Evolutionary conservation across 2,329 filamentous ascomycete genomes (phyloP).

Genomic region (Colletotrichum salicis): DNA sequence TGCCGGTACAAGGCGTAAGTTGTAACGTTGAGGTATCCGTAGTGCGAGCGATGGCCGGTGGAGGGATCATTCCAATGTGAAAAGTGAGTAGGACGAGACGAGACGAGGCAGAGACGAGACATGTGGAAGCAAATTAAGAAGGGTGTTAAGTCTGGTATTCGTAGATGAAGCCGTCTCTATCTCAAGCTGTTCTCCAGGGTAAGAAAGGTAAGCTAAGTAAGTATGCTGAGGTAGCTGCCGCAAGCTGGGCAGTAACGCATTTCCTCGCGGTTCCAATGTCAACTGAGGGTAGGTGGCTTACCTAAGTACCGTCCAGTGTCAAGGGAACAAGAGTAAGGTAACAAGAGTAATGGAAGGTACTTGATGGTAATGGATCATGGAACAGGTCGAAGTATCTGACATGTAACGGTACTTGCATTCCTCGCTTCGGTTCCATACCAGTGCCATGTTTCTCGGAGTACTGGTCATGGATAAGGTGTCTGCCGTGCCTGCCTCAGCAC

Average conservation of each 20-base stretch:
- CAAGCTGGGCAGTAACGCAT: too few relatives aligned
- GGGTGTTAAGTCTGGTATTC: neutral
- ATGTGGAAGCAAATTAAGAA: neutral
- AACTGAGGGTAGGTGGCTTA: neutral
- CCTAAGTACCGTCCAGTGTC: neutral
- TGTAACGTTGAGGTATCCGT: neutral
- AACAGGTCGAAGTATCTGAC: neutral
- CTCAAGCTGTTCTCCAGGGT: neutral
- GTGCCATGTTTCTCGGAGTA: neutral
- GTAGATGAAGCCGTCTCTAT: neutral
- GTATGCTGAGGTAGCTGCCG: neutral
- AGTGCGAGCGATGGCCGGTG: neutral
- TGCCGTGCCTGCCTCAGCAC: neutral
- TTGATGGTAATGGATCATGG: neutral
- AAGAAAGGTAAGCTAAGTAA: neutral
- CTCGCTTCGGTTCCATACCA: neutral
- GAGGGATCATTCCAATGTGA: slow-evolving; percentile 20
- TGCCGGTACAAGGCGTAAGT: neutral
- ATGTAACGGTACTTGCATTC: neutral
- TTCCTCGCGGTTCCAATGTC: neutral
- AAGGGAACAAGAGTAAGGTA: too few relatives aligned
- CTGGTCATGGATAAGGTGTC: neutral
- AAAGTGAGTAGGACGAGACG: slow-evolving; percentile 11
- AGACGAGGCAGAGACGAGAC: slow-evolving; percentile 3
- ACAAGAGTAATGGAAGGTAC: neutral